Percentiles rank a stretch among this genome's conserved stretches.
Evolutionary conservation across 768 basidiomycete genomes (phyloP).

Genomic region (Boletus reticuloceps): DNA sequence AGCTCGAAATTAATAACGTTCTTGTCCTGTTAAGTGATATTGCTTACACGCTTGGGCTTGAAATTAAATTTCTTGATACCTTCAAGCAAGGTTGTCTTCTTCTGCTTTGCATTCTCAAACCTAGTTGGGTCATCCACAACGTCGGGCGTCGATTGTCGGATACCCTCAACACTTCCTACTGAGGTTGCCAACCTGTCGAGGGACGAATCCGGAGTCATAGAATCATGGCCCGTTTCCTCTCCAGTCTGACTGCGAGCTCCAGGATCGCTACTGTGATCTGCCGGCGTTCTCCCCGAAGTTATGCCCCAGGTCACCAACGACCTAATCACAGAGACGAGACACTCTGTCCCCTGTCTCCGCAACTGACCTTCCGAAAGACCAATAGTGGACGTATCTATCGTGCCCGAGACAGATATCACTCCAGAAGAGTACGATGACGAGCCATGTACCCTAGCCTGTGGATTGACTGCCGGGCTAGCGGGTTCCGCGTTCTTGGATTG

Average conservation of each 20-base stretch:
- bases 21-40: not conserved
- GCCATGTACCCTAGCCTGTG: conserved; percentile 35
- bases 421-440: conserved; percentile 57
- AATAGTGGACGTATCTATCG: conserved; percentile 62
- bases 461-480: conserved; percentile 57
- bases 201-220: conserved; percentile 54
- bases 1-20: not conserved
- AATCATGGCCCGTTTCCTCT: conserved; percentile 55
- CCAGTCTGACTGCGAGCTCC: conserved; percentile 44
- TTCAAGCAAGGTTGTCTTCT: conserved; percentile 91
- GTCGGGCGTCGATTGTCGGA: conserved; percentile 74
- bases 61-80: conserved; percentile 98
- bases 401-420: conserved; percentile 61
- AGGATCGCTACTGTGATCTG: conserved; percentile 36
- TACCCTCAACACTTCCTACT: conserved; percentile 48
- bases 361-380: conserved; percentile 82
- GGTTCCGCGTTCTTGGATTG: conserved; percentile 56
- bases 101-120: conserved; percentile 95
- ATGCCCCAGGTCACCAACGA: conserved; percentile 93
- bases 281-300: conserved; percentile 36
- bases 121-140: conserved; percentile 83
- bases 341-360: conserved; percentile 91
- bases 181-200: conserved; percentile 51
- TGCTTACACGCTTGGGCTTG: conserved; percentile 90
- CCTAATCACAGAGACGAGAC: conserved; percentile 81